Evolutionary conservation across 805 yeast species (phyloP), one percentile per base, ranked within the genome.

Genomic region (Lachancea fermentati): DNA sequence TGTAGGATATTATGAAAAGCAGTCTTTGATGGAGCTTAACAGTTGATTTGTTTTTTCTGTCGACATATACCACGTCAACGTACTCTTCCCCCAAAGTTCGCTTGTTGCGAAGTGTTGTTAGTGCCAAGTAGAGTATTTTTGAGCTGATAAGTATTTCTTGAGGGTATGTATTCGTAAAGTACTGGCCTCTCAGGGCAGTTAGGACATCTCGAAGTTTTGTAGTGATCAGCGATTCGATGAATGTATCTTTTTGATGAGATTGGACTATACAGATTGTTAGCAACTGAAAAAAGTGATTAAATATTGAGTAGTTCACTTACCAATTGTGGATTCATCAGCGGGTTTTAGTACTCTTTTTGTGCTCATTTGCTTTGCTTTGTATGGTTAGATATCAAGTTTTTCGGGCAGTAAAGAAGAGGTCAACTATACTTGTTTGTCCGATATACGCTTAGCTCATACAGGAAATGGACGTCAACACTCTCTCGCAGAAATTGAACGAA

Each of bases 81-180:
- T 91, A 91, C 62, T 91, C 97, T 57, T 91, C 97, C 1, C 98
- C 98, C 19, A 93, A 64, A 0, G 97, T 91, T 39, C 91, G 71
- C 1, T 85, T 75, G 0, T 91, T 91, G 4, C 76, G 43, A 11
- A 83, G 63, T 0, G 96, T 89, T 0, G 97, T 91, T 16, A 85
- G 63, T 2, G 72, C 60, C n/a, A 86, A 66, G 55, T 91, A 91
- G 0, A 81, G 32, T 1, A 80, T 58, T 38, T 79, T 79, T 7
- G 83, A 75, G 2, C 68, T 56, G 0, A 77, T 71, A 0, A 79
- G 65, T 11, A 88, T 67, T 49, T 81, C 85, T 32, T 75, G 72
- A 2, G 83, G 75, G 50, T 81, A 73, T 3, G 73, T 63, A 52
- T 85, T 81, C 8, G 80, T 68, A 52, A 79, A 81, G 28, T 87